A percentile compares a stretch with the other conserved stretches of the same genome.
Conservation (phyloP, 2,329 filamentous ascomycete species). For the Lanzia echinophila region DNA sequence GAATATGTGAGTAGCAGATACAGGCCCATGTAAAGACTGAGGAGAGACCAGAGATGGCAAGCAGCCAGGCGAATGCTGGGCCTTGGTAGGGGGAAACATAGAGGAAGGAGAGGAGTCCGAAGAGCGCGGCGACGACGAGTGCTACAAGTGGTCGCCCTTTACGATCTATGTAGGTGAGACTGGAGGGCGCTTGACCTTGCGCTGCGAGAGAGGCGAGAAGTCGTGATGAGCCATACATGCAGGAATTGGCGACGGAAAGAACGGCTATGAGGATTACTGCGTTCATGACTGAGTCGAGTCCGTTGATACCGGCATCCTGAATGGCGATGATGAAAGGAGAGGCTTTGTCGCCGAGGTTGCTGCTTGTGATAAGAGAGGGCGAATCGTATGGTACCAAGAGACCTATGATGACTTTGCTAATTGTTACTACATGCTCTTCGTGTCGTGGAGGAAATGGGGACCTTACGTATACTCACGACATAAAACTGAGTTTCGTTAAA, state of each 20-base stretch:
- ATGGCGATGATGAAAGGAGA: slow-evolving; percentile 96
- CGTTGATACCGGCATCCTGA: slow-evolving; percentile 70
- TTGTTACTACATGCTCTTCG: slow-evolving; percentile 50
- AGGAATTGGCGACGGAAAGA: slow-evolving; percentile 84
- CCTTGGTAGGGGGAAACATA: slow-evolving; percentile 50
- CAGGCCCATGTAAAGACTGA: slow-evolving; percentile 74
- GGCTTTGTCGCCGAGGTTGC: slow-evolving; percentile 60
- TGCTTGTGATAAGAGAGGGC: slow-evolving; percentile 50
- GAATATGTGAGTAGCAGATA: slow-evolving; percentile 83
- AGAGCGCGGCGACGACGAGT: slow-evolving; percentile 55
- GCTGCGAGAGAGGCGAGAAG: slow-evolving; percentile 86
- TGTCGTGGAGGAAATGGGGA: slow-evolving; percentile 77
- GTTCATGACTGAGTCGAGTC: slow-evolving; percentile 86
- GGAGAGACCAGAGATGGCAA: slow-evolving; percentile 65
- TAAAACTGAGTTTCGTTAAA: slow-evolving; percentile 60
- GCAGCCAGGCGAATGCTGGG: slow-evolving; percentile 71
- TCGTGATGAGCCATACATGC: slow-evolving; percentile 84
- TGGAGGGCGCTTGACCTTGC: slow-evolving; percentile 71
- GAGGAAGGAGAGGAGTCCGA: slow-evolving; percentile 74
- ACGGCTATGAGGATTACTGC: slow-evolving; percentile 86
- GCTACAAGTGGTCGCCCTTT: slow-evolving; percentile 72
- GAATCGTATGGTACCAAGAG: slow-evolving; percentile 74
- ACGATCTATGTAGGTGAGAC: slow-evolving; percentile 76
- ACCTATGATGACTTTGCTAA: slow-evolving; percentile 69
- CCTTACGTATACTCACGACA: slow-evolving; percentile 70